phyloP scores from a whole-genome alignment of 2,329 filamentous ascomycete genomes.

The Cladophialophora carrionii region DNA sequence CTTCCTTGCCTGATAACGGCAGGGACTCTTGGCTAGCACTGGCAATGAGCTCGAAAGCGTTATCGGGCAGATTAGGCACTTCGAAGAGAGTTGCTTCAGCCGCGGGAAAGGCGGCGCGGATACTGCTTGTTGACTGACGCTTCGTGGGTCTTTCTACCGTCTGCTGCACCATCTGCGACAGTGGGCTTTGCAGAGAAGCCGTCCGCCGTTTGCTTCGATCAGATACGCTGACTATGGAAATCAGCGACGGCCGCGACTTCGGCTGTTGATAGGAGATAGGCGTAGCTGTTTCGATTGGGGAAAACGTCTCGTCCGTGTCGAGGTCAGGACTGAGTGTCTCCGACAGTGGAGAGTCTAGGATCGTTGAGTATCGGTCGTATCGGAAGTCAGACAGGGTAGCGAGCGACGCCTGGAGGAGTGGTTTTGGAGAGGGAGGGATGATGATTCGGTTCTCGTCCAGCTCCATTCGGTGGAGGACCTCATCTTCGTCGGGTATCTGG shows the following conservation, averaged over 20 bases:
- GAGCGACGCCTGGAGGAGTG: conserved; percentile 32
- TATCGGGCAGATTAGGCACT: conserved; percentile 33
- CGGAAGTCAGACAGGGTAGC: conserved; percentile 33
- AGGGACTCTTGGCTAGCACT: conserved; percentile 34
- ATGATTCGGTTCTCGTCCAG: conserved; percentile 23
- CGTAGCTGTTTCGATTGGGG: conserved; percentile 36
- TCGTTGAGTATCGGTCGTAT: conserved; percentile 34
- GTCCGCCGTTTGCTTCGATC: conserved; percentile 26
- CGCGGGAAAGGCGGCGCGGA: conserved; percentile 28
- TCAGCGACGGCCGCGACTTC: conserved; percentile 34
- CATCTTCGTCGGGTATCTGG: conserved; percentile 25
- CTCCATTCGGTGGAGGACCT: conserved; percentile 16
- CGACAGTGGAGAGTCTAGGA: conserved; percentile 27
- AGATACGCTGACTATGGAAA: conserved; percentile 32
- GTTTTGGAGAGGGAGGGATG: conserved; percentile 26
- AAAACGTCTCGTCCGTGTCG: conserved; percentile 30
- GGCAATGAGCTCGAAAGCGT: conserved; percentile 34
- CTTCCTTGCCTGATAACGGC: conserved; percentile 14
- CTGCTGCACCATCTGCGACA: conserved; percentile 20
- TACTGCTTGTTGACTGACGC: conserved; percentile 27
- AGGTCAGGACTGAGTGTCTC: conserved; percentile 24
- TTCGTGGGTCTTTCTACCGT: conserved; percentile 21
- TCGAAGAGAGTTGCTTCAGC: conserved; percentile 33
- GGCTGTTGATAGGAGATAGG: conserved; percentile 36
- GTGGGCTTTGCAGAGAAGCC: conserved; percentile 25